These are phyloP conservation scores for Sporobolus alterniflorus DNA, from an alignment of 202 grass and related monocot species.

Conservation along the genomic window DNA sequence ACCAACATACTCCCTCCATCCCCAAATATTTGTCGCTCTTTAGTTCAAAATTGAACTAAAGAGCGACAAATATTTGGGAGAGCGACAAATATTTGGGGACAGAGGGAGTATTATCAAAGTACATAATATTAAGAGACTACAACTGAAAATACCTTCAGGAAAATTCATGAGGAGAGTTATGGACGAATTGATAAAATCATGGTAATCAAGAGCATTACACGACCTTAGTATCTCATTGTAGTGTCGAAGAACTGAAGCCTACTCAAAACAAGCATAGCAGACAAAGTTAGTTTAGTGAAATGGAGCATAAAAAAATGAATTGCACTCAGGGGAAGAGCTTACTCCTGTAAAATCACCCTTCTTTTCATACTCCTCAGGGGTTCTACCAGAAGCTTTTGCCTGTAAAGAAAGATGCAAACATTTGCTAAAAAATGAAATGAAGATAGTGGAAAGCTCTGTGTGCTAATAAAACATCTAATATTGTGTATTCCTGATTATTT, in stretches of 20 bases:
- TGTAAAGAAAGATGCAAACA: constrained; percentile 45
- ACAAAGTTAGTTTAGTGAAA: constrained; percentile 27
- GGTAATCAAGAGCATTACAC: constrained; percentile 95
- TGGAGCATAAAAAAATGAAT: constrained; percentile 19
- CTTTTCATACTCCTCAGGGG: constrained; percentile 82
- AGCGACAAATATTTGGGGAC: no score
- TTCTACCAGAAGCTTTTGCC: constrained; percentile 92
- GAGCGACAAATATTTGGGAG: no score
- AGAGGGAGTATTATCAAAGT: constrained; percentile 27
- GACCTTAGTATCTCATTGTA: constrained; percentile 90
- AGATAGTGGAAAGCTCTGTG: neutral
- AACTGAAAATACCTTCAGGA: constrained; percentile 77
- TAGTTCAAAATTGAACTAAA: no score
- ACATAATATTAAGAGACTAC: constrained; percentile 9
- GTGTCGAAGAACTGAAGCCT: constrained; percentile 82
- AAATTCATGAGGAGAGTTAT: constrained; percentile 80
- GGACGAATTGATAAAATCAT: constrained; percentile 95
- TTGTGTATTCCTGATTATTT: constrained; percentile 1
- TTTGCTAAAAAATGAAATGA: constrained; percentile 14
- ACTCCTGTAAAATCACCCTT: constrained; percentile 83
- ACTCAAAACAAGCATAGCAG: constrained; percentile 30
- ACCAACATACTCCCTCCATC: no score
- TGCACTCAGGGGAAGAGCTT: constrained; percentile 40
- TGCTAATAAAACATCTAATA: neutral
- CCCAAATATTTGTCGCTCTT: no score